Evolutionary conservation across 192 early-diverging fungal genomes (phyloP), one percentile per base, ranked within the genome.

Genomic region (Allomyces arbusculus): DNA sequence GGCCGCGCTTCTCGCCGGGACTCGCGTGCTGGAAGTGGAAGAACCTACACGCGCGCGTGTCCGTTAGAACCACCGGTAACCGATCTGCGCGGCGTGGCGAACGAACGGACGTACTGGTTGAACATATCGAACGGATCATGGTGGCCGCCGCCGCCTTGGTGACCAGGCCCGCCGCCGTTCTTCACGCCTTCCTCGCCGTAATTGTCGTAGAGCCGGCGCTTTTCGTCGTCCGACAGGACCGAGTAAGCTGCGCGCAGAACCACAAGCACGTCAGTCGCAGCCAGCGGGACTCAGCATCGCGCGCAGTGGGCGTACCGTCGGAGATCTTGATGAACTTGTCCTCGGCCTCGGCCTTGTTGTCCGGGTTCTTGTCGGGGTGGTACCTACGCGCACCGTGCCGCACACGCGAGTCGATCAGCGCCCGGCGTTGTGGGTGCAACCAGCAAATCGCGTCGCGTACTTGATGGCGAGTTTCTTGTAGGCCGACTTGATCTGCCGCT

Each of bases 81-180:
- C n/a, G 16, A 26, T 7, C 25, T 28, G 44, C 65, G 33, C 67
- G 55, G 40, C 63, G 61, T 20, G 62, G 69, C 64, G 64, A 67
- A 72, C 45, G 83, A 85, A 63, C 84, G 84, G 80, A 88, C 86
- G 76, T 86, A 92, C 78, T 95, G 90, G 5, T 86, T 80, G 75
- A 99, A 99, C 61, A 99, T 94, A 74, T 99, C 96, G 74, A 96
- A 97, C 16, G 96, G 94, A 72, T 97, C 88, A 67, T 93, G 90
- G 82, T 90, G 90, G 2, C 50, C 50, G 50, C 50, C 45, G 19
- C 10, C 12, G 23, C 78, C 71, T 24, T 74, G 71, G 26, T 63
- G 23, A 24, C 71, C 70, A 22, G 69, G 70, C 7, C 77, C 77
- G 28, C 80, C 81, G 44, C 79, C 76, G 55, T 81, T 82, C 71